Evolutionary conservation across 345 rosid species (phyloP), one percentile per base, ranked within the genome.

Genomic region (Populus ilicifolia): DNA sequence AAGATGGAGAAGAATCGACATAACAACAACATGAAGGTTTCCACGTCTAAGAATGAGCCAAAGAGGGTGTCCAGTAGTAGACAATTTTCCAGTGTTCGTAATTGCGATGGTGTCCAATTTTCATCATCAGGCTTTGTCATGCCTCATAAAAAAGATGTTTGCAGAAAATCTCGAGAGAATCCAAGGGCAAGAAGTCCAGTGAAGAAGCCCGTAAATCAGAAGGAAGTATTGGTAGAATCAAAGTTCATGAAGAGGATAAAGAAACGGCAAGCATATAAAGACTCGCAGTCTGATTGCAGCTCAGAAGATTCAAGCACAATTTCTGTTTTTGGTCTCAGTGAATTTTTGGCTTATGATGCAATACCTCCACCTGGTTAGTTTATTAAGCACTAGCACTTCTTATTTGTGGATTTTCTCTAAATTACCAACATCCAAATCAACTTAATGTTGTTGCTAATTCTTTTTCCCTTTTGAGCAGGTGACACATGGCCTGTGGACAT

Each of bases 41-140:
- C 87, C 23, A 86, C 86, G 82, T 77, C 87, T 67, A 87, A 84
- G 77, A 84, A 90, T 16, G 93, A 93, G 78, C 89, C 87, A 2
- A 86, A 86, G 64, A 84, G 85, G 77, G 80, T 69, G 30, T 71
- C 76, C 43, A 59, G 43, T 25, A 46, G 61, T 36, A 71, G 66
- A 61, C 70, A 44, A 29, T 25, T 41, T n/a, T 76, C 82, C 74
- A 86, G 84, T 66, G 48, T 38, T 33, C 64, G 67, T 20, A 74
- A 72, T 29, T 14, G 61, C 67, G 78, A 27, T 61, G 84, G 81
- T 77, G 68, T 63, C 52, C 79, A 76, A 35, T 64, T 67, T 50
- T 79, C 70, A 33, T 38, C 78, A 50, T 38, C 78, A 50, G 67
- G 75, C 27, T n/a, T 30, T 59, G 78, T 63, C 74, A 61, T 73